Evolutionary conservation across 192 early-diverging fungal genomes (phyloP).

Genomic region (Coemansia sp.): DNA sequence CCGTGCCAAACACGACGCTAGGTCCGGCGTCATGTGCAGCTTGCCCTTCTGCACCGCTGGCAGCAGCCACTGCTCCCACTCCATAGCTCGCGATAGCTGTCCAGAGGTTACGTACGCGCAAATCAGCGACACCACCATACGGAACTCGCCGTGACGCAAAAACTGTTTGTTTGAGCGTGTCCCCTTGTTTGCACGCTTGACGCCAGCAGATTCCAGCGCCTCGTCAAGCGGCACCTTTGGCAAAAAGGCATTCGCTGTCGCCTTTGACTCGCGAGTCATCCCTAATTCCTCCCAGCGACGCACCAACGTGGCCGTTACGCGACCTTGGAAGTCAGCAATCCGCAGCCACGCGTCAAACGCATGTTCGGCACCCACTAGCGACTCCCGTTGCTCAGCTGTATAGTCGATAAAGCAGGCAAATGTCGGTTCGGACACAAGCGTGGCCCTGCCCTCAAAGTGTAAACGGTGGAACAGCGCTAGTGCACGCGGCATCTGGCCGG

Average conservation of each 20-base stretch:
- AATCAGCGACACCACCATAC: constrained; percentile 28
- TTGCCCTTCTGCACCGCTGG: not conserved
- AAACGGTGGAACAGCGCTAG: constrained; percentile 19
- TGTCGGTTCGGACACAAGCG: constrained; percentile 12
- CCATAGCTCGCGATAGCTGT: not conserved
- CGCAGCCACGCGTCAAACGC: constrained; percentile 35
- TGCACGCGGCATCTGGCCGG: constrained; percentile 8
- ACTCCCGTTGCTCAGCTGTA: constrained; percentile 14
- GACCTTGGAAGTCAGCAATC: constrained; percentile 13
- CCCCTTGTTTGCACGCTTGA: not conserved
- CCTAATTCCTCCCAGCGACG: constrained; percentile 7
- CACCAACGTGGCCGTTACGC: constrained; percentile 5
- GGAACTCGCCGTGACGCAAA: constrained; percentile 30
- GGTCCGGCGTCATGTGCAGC: constrained; percentile 13
- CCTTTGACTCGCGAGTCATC: not conserved
- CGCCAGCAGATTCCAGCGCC: constrained; percentile 2
- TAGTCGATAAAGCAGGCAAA: constrained; percentile 19
- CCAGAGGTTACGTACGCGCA: constrained; percentile 20
- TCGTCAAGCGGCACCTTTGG: not conserved
- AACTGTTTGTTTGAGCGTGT: constrained; percentile 6
- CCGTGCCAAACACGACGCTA: not conserved
- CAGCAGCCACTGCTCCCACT: constrained; percentile 36
- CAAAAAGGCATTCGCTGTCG: constrained; percentile 6
- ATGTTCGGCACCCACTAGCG: constrained; percentile 26
- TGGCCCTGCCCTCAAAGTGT: constrained; percentile 4